phyloP scores from a whole-genome alignment of 1,139 yeast species.

The Saccharomyces pastorianus region DNA sequence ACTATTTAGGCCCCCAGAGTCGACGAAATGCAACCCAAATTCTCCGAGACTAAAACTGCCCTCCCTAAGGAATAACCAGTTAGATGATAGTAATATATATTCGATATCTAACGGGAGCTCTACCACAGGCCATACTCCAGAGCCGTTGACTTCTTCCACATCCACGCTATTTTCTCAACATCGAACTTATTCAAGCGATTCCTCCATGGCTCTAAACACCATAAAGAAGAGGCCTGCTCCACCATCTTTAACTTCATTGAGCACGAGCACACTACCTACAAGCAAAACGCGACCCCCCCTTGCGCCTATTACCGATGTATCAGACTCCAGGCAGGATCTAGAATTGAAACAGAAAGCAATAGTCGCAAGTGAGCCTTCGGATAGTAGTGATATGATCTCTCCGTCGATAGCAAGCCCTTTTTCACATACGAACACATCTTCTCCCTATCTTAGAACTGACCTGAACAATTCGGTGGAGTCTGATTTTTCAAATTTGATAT shows the following conservation, averaged over 20 bases:
- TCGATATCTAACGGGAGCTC: not conserved
- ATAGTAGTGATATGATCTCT: slow-evolving; percentile 4
- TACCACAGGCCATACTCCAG: not conserved
- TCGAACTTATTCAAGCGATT: not conserved
- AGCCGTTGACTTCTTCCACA: slow-evolving; percentile 4
- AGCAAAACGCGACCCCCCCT: not conserved
- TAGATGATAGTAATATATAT: slow-evolving; percentile 3
- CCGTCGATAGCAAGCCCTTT: slow-evolving; percentile 1
- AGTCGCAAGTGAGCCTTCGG: not conserved
- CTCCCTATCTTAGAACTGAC: not conserved
- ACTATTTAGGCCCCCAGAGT: slow-evolving; percentile 30
- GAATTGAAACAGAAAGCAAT: not conserved
- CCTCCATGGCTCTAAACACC: slow-evolving; percentile 1
- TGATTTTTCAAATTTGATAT: slow-evolving; percentile 18
- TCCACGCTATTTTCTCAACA: slow-evolving; percentile 6
- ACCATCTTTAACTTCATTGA: slow-evolving; percentile 22
- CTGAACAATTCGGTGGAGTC: slow-evolving; percentile 17
- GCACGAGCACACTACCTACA: not conserved
- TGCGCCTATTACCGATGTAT: not conserved
- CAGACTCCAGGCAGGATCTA: not conserved
- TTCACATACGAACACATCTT: not conserved
- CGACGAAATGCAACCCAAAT: slow-evolving; percentile 21
- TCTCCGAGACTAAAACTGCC: slow-evolving; percentile 29
- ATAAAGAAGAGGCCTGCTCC: slow-evolving; percentile 26
- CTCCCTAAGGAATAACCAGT: slow-evolving; percentile 12